These are phyloP conservation scores for Emergomyces pasteurianus DNA, from an alignment of 2,329 filamentous ascomycete species.

Conservation along the genomic window DNA sequence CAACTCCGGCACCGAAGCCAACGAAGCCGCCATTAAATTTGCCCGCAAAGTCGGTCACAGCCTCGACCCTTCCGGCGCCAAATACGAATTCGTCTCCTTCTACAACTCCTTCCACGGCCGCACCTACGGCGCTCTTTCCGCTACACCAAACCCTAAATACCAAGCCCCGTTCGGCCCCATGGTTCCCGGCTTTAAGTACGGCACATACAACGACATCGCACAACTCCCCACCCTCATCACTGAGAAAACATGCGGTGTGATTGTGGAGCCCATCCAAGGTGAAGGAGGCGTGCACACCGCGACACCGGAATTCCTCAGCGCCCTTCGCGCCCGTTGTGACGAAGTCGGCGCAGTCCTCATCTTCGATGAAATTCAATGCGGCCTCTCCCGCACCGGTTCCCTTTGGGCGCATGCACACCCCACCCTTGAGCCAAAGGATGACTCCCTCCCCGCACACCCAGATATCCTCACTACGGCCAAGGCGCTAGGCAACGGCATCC, in stretches of 20 bases:
- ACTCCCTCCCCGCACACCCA: slow-evolving; percentile 59
- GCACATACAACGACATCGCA: slow-evolving; percentile 69
- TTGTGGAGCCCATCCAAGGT: slow-evolving; percentile 94
- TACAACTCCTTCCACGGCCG: slow-evolving; percentile 87
- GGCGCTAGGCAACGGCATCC: slow-evolving; percentile 91
- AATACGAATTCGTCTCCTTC: slow-evolving; percentile 83
- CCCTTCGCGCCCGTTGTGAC: slow-evolving; percentile 72
- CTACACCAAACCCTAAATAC: slow-evolving; percentile 96
- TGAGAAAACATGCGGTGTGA: slow-evolving; percentile 79
- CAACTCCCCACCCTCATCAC: slow-evolving; percentile 64
- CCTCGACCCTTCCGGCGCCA: slow-evolving; percentile 56
- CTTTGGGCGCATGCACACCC: slow-evolving; percentile 80
- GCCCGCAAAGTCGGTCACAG: slow-evolving; percentile 80
- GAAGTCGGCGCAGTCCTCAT: slow-evolving; percentile 82
- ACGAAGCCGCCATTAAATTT: slow-evolving; percentile 96
- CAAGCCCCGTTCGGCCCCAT: slow-evolving; percentile 91
- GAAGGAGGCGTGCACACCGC: slow-evolving; percentile 87
- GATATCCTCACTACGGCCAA: slow-evolving; percentile 93
- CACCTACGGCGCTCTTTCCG: slow-evolving; percentile 90
- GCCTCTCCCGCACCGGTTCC: slow-evolving; percentile 70
- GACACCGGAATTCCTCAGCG: slow-evolving; percentile 67
- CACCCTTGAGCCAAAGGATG: slow-evolving; percentile 36
- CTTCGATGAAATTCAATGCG: slow-evolving; percentile 96
- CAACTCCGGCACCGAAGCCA: slow-evolving; percentile 94
- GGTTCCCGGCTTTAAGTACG: slow-evolving; percentile 85